Base-by-base conservation (phyloP, 106 monocot species). In the Apostasia ramifera region DNA sequence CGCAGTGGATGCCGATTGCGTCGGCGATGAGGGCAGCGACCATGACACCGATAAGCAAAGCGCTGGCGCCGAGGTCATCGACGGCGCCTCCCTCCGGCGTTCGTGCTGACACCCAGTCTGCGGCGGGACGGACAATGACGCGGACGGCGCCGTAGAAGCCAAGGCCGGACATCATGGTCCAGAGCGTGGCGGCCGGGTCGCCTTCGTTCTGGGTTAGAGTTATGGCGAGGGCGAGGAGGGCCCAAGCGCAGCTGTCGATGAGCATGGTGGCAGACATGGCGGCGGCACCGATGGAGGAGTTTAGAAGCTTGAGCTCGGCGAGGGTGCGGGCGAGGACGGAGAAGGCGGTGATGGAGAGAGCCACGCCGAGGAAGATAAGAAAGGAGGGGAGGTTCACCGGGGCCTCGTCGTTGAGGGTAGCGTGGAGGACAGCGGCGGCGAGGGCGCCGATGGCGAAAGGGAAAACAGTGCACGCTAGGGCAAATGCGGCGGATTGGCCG, bases 1-100 rank as follows among this genome's bases (percentile, higher is more conserved):
- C 70, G 6, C 86, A 74, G 61, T 87, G 84, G 44, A 86, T 78
- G 2, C 94, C 94, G 7, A 94, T 70, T 40, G 71, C 64, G 45
- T 93, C 90, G 1, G 82, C 72, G 10, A 70, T 26, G 57, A 78
- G 45, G 2, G 66, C 78, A 5, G 64, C 73, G 12, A 82, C 67
- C 72, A 94, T 69, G 44, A 94, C 89, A 0, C 72, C 74, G 15
- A 74, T 61, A 0, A 89, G 79, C 12, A 86, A 70, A 9, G 63
- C 44, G 44, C 75, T 73, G 6, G 79, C 66, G 58, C 80, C 62
- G 3, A 70, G 6, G 11, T 90, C 89, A 44, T 73, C 66, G 1
- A 94, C 63, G 14, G 48, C 45, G 54, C 87, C 84, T 1, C 86
- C 86, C 52, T 89, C 89, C 0, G 79, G 78, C 0, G 81, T 80